Evolutionary conservation across 805 yeast genomes (phyloP).

Genomic region (Wickerhamomyces hampshirensis): DNA sequence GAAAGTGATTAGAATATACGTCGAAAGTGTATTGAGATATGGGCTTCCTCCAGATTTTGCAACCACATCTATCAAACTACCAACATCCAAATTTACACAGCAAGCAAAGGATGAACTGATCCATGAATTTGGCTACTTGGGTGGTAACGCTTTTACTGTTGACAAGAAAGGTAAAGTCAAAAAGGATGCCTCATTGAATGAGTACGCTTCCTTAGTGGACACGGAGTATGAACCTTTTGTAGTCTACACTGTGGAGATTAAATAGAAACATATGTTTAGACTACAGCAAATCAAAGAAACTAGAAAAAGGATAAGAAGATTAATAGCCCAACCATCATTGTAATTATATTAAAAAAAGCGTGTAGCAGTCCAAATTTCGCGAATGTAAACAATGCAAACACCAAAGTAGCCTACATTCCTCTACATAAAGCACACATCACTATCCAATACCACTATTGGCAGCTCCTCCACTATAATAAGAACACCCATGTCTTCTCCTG

Average conservation of each 20-base stretch:
- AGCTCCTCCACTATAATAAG: too few species aligned
- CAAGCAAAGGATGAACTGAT: constrained; percentile 68
- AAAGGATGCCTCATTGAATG: constrained; percentile 65
- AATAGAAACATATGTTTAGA: constrained; percentile 21
- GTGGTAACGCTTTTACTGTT: constrained; percentile 78
- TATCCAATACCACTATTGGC: too few species aligned
- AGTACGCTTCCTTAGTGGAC: constrained; percentile 89
- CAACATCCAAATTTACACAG: constrained; percentile 37
- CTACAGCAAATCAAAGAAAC: too few species aligned
- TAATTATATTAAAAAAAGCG: background rate
- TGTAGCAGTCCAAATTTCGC: background rate
- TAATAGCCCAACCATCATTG: too few species aligned
- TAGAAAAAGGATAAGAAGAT: too few species aligned
- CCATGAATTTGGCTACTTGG: constrained; percentile 78
- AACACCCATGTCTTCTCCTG: too few species aligned
- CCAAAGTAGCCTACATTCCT: too few species aligned
- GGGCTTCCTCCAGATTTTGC: constrained; percentile 94
- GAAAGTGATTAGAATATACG: constrained; percentile 80
- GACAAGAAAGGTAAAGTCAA: constrained; percentile 63
- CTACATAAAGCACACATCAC: too few species aligned
- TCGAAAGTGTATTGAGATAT: constrained; percentile 90
- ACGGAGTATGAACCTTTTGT: constrained; percentile 97
- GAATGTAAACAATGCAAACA: too few species aligned
- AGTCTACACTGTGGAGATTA: constrained; percentile 53
- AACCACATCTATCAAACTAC: constrained; percentile 40